Conservation (phyloP, 768 basidiomycete genomes). For the Rickenella mellea region DNA sequence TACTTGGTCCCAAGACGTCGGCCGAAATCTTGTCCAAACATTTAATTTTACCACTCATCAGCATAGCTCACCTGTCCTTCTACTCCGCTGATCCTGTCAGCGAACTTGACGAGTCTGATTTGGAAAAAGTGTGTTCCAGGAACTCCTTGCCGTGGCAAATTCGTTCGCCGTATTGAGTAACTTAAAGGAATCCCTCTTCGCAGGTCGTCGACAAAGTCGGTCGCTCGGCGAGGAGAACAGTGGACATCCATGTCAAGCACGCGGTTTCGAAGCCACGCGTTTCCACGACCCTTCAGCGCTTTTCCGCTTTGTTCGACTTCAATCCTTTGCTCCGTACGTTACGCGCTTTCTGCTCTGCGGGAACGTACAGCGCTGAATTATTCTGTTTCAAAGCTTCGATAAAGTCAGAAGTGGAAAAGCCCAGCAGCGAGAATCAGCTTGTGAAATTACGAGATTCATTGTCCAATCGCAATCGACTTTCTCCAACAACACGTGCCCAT, state of each 20-base stretch:
- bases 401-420: constrained; percentile 32
- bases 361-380: constrained; percentile 1
- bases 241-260: constrained; percentile 67
- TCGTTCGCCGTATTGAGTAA: not conserved
- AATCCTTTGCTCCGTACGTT: constrained; percentile 54
- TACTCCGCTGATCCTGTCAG: constrained; percentile 46
- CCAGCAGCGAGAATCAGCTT: constrained; percentile 36
- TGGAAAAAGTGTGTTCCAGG: constrained; percentile 47
- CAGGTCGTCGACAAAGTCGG: constrained; percentile 66
- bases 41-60: constrained; percentile 69
- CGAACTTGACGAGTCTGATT: constrained; percentile 44
- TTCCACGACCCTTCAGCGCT: constrained; percentile 57
- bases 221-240: constrained; percentile 54
- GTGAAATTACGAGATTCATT: too few species aligned
- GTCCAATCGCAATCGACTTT: too few species aligned
- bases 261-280: constrained; percentile 59
- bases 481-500: too few species aligned
- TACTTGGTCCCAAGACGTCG: constrained; percentile 51
- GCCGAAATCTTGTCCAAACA: constrained; percentile 72
- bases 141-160: not conserved
- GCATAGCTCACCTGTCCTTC: constrained; percentile 59
- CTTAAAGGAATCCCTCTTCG: not conserved
- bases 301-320: constrained; percentile 67
- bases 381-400: constrained; percentile 37
- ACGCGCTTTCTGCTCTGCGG: constrained; percentile 3